A percentile compares a stretch with the other conserved stretches of the same genome.
phyloP scores from a whole-genome alignment of 169 alveolate genomes.

The Eimeria necatrix region DNA sequence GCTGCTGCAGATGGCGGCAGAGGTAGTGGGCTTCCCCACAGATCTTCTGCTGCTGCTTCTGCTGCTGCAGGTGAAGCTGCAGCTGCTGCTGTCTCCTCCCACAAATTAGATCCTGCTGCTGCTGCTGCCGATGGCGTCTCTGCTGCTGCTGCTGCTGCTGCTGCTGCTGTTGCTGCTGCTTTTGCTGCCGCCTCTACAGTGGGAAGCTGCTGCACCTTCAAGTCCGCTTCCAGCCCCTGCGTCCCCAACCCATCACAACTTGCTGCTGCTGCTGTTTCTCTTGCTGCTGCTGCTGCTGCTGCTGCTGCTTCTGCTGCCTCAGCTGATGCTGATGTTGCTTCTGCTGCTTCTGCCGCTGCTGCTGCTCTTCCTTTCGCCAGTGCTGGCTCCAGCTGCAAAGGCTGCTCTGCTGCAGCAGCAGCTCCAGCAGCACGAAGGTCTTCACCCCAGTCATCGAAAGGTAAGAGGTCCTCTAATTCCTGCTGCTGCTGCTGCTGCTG shows the following conservation, averaged over 20 bases:
- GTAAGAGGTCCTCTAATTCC: neutral
- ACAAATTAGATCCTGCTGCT: neutral
- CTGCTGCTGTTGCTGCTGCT: neutral
- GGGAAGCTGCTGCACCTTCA: no score
- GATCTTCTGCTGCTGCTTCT: constrained; percentile 8
- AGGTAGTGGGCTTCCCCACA: no score
- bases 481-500: constrained; percentile 57
- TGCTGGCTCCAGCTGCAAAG: neutral
- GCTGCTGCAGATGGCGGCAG: no score
- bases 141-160: neutral
- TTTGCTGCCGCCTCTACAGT: no score
- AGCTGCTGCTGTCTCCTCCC: constrained; percentile 3
- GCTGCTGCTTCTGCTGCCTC: neutral
- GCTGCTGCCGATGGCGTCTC: no score
- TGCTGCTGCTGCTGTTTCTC: neutral
- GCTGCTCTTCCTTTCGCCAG: neutral
- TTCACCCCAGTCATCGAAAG: neutral
- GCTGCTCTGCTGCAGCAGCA: neutral
- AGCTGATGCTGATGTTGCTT: neutral
- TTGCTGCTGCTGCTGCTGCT: constrained; percentile 22
- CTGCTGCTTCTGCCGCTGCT: neutral
- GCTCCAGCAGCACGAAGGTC: neutral
- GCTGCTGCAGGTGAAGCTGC: neutral
- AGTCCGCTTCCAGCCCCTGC: no score
- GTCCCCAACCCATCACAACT: no score